These are phyloP conservation scores for Penicillium crystallinum DNA, from an alignment of 495 filamentous ascomycete species.

Conservation along the genomic window DNA sequence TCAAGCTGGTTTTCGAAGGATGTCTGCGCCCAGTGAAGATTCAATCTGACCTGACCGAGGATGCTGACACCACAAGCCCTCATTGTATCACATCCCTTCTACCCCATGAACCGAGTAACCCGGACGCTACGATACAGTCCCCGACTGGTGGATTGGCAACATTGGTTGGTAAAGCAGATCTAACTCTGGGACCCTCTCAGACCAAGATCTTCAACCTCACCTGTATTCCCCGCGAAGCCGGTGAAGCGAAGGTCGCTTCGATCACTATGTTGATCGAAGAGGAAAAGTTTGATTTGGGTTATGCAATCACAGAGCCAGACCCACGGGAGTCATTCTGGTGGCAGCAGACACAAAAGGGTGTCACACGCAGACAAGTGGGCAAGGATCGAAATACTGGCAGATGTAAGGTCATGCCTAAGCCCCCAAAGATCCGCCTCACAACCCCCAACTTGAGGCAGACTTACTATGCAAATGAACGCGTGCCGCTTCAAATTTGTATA, in stretches of 20 bases:
- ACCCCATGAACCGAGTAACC: conserved; percentile 31
- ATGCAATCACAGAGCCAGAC: conserved; percentile 50
- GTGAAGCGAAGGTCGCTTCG: conserved; percentile 61
- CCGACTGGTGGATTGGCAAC: conserved; percentile 35
- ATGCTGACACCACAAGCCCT: conserved; percentile 21
- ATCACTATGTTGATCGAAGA: conserved; percentile 58
- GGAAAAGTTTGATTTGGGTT: conserved; percentile 63
- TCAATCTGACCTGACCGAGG: conserved; percentile 27
- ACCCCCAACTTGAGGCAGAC: conserved; percentile 55
- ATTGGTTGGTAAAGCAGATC: conserved; percentile 54
- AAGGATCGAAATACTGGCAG: conserved; percentile 34
- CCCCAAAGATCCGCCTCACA: conserved; percentile 80
- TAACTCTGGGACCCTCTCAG: conserved; percentile 64
- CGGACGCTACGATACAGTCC: conserved; percentile 33
- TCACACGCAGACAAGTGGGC: conserved; percentile 32
- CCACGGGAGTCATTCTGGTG: conserved; percentile 49
- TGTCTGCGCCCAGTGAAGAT: conserved; percentile 56
- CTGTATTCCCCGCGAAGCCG: conserved; percentile 73
- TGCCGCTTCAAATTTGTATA: conserved; percentile 62
- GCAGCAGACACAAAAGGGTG: conserved; percentile 39
- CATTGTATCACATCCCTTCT: conserved; percentile 27
- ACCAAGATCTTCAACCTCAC: conserved; percentile 67
- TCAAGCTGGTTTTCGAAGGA: conserved; percentile 66
- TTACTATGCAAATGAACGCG: conserved; percentile 78
- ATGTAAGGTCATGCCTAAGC: conserved; percentile 75